A percentile compares a stretch with the other conserved stretches of the same genome.
Evolutionary conservation across 345 rosid genomes (phyloP).

Genomic region (Kandelia obovata): DNA sequence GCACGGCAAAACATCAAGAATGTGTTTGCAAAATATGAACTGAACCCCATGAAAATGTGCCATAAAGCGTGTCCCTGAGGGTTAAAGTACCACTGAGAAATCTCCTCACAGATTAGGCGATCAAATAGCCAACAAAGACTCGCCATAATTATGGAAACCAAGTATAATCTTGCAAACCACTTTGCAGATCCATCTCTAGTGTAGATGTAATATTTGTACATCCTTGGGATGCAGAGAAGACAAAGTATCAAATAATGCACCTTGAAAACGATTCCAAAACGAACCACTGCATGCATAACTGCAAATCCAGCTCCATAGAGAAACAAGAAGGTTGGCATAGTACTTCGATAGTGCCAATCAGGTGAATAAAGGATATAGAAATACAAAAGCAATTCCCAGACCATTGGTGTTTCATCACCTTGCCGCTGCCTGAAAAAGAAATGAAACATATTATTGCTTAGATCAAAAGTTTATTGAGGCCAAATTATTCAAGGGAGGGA

Average conservation of each 20-base stretch:
- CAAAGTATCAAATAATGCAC: constrained; percentile 70
- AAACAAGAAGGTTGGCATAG: constrained; percentile 95
- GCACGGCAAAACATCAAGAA: constrained; percentile 98
- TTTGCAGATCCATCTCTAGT: constrained; percentile 63
- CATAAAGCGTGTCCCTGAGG: constrained; percentile 95
- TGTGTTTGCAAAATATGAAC: constrained; percentile 83
- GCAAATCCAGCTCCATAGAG: constrained; percentile 85
- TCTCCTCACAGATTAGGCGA: constrained; percentile 51
- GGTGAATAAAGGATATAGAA: constrained; percentile 94
- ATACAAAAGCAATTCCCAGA: constrained; percentile 96
- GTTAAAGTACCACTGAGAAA: constrained; percentile 62
- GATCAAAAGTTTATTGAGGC: background rate
- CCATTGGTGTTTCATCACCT: constrained; percentile 98
- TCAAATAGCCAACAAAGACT: constrained; percentile 72
- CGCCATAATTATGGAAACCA: constrained; percentile 56
- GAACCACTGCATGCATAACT: constrained; percentile 53
- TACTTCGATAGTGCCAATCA: constrained; percentile 94
- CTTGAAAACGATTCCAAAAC: constrained; percentile 81
- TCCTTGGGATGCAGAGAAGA: constrained; percentile 84
- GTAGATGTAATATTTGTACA: constrained; percentile 94
- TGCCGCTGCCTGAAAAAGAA: constrained; percentile 71
- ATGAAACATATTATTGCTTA: background rate
- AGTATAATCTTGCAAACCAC: constrained; percentile 63
- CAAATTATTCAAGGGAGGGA: no score
- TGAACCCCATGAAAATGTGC: constrained; percentile 88